These are phyloP conservation scores for Quercus variabilis DNA, from an alignment of 306 rosid genomes.

Conservation along the genomic window DNA sequence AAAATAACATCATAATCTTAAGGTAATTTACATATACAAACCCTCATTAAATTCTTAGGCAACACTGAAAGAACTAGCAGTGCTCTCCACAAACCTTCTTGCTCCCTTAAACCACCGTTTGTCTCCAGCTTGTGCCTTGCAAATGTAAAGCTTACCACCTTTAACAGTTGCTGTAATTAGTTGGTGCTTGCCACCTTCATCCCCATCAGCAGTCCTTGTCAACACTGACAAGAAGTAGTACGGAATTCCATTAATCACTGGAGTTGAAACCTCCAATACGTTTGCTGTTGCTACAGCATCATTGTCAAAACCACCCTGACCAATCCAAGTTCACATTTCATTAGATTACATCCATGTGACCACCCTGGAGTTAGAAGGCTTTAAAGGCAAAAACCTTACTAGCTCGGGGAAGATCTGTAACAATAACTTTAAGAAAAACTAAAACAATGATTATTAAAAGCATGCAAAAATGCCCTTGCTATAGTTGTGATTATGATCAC, in stretches of 20 bases:
- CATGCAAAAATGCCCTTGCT: neutral
- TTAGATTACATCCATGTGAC: neutral
- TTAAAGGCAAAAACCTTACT: no score
- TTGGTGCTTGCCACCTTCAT: slow-evolving; percentile 97
- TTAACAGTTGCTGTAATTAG: slow-evolving; percentile 78
- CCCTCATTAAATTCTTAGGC: slow-evolving; percentile 40
- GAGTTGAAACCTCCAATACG: slow-evolving; percentile 49
- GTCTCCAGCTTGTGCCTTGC: slow-evolving; percentile 99
- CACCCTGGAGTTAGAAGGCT: neutral
- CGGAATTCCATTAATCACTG: slow-evolving; percentile 42
- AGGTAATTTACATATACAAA: slow-evolving; percentile 44
- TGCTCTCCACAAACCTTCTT: slow-evolving; percentile 73
- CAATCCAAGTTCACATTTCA: slow-evolving; percentile 15
- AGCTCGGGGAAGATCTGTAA: neutral
- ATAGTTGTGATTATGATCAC: no score
- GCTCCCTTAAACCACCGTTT: slow-evolving; percentile 99
- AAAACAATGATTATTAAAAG: neutral
- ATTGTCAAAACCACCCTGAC: slow-evolving; percentile 86
- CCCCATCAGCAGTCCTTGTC: slow-evolving; percentile 99
- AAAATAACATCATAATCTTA: slow-evolving; percentile 25
- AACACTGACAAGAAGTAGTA: slow-evolving; percentile 72
- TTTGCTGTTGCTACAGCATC: slow-evolving; percentile 85
- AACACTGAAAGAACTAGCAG: slow-evolving; percentile 84
- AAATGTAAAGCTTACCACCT: slow-evolving; percentile 80
- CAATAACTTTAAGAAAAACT: neutral